Conservation (phyloP, 805 yeast genomes). For the Wickerhamomyces ciferrii region DNA sequence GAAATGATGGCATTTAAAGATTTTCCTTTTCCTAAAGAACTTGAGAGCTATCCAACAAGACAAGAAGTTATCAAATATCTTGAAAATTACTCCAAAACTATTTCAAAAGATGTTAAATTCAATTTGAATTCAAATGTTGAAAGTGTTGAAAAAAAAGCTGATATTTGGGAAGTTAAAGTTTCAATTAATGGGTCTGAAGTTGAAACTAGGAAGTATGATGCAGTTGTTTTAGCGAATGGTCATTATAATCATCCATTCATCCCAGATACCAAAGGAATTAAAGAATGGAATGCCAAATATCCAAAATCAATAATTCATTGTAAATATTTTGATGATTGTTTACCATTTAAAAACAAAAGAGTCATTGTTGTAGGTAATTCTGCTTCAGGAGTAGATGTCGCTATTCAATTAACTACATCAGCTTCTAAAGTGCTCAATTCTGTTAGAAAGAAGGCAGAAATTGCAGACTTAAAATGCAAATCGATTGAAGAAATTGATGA, state of each 20-base stretch:
- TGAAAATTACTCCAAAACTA: background rate
- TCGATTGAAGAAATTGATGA: conserved; percentile 33
- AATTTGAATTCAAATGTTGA: background rate
- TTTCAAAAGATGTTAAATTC: background rate
- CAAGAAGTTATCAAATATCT: conserved; percentile 43
- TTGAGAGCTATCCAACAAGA: conserved; percentile 51
- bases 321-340: conserved; percentile 40
- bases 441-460: conserved; percentile 37
- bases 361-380: conserved; percentile 62
- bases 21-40: conserved; percentile 36
- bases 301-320: conserved; percentile 49
- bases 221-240: conserved; percentile 54
- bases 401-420: conserved; percentile 44
- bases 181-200: background rate
- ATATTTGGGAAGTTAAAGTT: background rate
- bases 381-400: conserved; percentile 66
- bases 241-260: conserved; percentile 49
- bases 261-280: conserved; percentile 46
- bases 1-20: conserved; percentile 56
- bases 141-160: background rate
- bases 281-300: conserved; percentile 31
- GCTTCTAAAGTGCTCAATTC: conserved; percentile 36
- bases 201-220: conserved; percentile 29
- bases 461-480: conserved; percentile 18
- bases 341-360: conserved; percentile 27